Percentiles rank a stretch among this genome's conserved stretches.
These are phyloP conservation scores for Sphaerulina vaccinii DNA, from an alignment of 2,329 filamentous ascomycete genomes.

Conservation along the genomic window DNA sequence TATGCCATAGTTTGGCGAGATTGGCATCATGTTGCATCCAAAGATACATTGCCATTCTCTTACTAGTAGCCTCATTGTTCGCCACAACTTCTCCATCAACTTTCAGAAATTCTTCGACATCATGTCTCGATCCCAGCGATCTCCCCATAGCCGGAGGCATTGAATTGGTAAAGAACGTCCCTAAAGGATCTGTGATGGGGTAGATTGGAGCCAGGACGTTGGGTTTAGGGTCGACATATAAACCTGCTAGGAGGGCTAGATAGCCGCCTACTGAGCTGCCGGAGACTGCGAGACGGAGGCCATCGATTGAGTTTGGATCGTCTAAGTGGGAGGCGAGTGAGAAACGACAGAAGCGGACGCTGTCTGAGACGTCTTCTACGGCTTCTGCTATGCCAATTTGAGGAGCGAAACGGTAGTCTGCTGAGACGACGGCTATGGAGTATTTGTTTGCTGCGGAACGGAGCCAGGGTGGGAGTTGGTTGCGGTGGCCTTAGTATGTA, in stretches of 20 bases:
- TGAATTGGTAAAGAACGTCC: slow-evolving; percentile 33
- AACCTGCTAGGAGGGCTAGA: slow-evolving; percentile 33
- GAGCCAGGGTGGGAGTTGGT: slow-evolving; percentile 30
- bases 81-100: slow-evolving; percentile 26
- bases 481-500: slow-evolving; percentile 18
- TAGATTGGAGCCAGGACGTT: slow-evolving; percentile 35
- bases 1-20: slow-evolving; percentile 28
- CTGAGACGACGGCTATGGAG: slow-evolving; percentile 31
- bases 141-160: slow-evolving; percentile 29
- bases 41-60: slow-evolving; percentile 28
- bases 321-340: slow-evolving; percentile 19
- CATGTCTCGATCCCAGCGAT: slow-evolving; percentile 16
- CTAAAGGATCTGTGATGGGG: slow-evolving; percentile 36
- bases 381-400: slow-evolving; percentile 35
- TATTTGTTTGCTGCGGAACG: slow-evolving; percentile 27
- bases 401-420: slow-evolving; percentile 37
- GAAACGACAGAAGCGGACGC: slow-evolving; percentile 31
- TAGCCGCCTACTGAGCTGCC: slow-evolving; percentile 36
- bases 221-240: slow-evolving; percentile 36
- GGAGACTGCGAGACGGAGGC: slow-evolving; percentile 30
- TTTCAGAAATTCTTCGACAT: slow-evolving; percentile 27
- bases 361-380: slow-evolving; percentile 33
- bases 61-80: slow-evolving; percentile 22
- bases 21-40: slow-evolving; percentile 33
- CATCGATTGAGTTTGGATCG: slow-evolving; percentile 22